A percentile compares a stretch with the other conserved stretches of the same genome.
phyloP scores from a whole-genome alignment of 306 rosid species.

The Gastrolobium bilobum region DNA sequence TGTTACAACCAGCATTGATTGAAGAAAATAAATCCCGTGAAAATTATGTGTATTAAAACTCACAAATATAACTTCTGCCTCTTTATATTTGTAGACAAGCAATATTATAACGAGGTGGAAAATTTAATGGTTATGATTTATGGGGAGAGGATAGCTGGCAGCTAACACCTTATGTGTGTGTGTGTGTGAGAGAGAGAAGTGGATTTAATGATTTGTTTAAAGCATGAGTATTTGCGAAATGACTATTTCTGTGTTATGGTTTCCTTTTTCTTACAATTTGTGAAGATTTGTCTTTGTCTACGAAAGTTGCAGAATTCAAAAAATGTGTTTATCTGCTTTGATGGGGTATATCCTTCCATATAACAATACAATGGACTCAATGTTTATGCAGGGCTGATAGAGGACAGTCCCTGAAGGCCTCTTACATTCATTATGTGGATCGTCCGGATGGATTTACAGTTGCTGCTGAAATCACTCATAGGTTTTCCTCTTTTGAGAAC shows the following conservation, averaged over 20 bases:
- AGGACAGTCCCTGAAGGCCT: slow-evolving; percentile 81
- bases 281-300: slow-evolving; percentile 4
- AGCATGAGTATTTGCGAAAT: slow-evolving; percentile 3
- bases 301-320: slow-evolving; percentile 33
- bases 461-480: slow-evolving; percentile 86
- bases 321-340: slow-evolving; percentile 14
- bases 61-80: not conserved
- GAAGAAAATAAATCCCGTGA: not conserved
- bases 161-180: not conserved
- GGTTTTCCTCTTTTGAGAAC: slow-evolving; percentile 70
- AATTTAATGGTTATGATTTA: slow-evolving; percentile 16
- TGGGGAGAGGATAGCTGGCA: slow-evolving; percentile 8
- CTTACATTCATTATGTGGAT: slow-evolving; percentile 81
- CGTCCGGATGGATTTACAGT: slow-evolving; percentile 68
- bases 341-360: not conserved
- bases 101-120: not conserved
- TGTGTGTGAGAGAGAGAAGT: not conserved
- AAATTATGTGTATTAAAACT: slow-evolving; percentile 23
- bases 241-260: not conserved
- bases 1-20: slow-evolving; percentile 4
- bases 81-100: not conserved
- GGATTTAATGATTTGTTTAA: not conserved
- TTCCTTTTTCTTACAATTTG: slow-evolving; percentile 17
- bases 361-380: slow-evolving; percentile 23
- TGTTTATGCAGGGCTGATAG: slow-evolving; percentile 75